phyloP scores from a whole-genome alignment of 371 early-diverging fungal species.

The Entomophthora muscae region DNA sequence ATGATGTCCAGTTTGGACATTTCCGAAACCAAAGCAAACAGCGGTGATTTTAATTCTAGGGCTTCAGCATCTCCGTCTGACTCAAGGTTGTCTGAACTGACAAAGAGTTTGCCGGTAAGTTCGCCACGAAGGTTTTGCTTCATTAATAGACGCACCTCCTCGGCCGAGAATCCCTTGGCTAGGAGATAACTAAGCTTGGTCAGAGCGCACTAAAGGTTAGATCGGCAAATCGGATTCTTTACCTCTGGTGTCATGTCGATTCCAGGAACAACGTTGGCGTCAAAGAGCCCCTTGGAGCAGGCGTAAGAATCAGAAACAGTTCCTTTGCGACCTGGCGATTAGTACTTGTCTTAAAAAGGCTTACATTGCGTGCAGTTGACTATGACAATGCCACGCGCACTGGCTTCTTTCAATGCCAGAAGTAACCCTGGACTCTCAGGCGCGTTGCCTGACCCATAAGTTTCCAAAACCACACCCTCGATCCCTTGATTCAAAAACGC shows the following conservation, averaged over 20 bases:
- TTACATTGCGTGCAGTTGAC: constrained; percentile 88
- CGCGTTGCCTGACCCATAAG: constrained; percentile 92
- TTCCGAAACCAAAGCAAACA: constrained; percentile 9
- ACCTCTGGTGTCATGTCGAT: constrained; percentile 94
- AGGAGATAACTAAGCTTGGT: constrained; percentile 88
- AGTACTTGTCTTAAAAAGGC: neutral
- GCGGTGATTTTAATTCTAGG: neutral
- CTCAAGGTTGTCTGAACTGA: neutral
- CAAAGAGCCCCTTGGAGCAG: constrained; percentile 67
- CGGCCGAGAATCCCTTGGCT: constrained; percentile 35
- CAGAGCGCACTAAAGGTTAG: constrained; percentile 49
- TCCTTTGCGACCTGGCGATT: constrained; percentile 42
- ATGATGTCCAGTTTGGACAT: constrained; percentile 17
- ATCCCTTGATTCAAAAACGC: constrained; percentile 75
- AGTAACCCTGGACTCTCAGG: constrained; percentile 75
- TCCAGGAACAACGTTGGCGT: constrained; percentile 82
- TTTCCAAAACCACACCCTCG: constrained; percentile 85
- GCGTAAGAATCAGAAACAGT: constrained; percentile 81
- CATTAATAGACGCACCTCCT: constrained; percentile 59
- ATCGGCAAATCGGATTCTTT: neutral
- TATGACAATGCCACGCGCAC: constrained; percentile 82
- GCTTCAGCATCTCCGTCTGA: too few species aligned
- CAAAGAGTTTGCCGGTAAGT: constrained; percentile 33
- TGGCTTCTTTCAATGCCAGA: constrained; percentile 65
- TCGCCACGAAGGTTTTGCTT: constrained; percentile 82